Evolutionary conservation across 805 yeast genomes (phyloP), one percentile per base, ranked within the genome.

Genomic region (Candida nitratophila): DNA sequence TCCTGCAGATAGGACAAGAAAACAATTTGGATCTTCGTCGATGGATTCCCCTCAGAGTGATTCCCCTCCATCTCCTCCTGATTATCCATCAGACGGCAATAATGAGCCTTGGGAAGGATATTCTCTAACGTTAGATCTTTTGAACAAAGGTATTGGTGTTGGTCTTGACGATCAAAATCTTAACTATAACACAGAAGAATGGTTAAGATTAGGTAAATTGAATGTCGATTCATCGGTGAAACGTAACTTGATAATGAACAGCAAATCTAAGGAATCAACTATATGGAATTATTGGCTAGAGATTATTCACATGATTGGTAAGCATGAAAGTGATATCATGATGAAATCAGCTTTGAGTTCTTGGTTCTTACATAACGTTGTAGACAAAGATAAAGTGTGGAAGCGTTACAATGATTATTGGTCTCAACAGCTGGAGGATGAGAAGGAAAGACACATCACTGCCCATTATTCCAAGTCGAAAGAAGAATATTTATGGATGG

Each of bases 311-410:
- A 45, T 35, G 14, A 44, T 57, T 8, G 48, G 46, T 4, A 54
- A 54, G 37, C 6, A 24, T 15, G 52, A 51, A 32, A 54, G 59
- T 8, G 60, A 53, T 47, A 44, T 47, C 10, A 53, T 52, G 15
- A 40, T 58, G 16, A 47, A 43, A 26, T 47, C 46, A 27, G 60
- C 56, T 3, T 49, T 51, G 29, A 46, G 46, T 24, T 47, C 55
- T 17, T 44, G 39, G 8, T 53, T 56, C 37, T 44, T 61, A 15
- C 55, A 71, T 45, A 52, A 82, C 74, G 60, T 82, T 77, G 59
- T 84, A 73, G 47, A 77, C 62, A 15, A 81, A 71, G 42, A 82
- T 70, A 44, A 86, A 63, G 57, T 85, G 73, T 27, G 87, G 82
- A 56, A 77, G 81, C 60, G 86, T 74, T 68, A 83, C 75, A 55